These are phyloP conservation scores for Dothistroma septosporum DNA, from an alignment of 2,329 filamentous ascomycete genomes.

Conservation along the genomic window DNA sequence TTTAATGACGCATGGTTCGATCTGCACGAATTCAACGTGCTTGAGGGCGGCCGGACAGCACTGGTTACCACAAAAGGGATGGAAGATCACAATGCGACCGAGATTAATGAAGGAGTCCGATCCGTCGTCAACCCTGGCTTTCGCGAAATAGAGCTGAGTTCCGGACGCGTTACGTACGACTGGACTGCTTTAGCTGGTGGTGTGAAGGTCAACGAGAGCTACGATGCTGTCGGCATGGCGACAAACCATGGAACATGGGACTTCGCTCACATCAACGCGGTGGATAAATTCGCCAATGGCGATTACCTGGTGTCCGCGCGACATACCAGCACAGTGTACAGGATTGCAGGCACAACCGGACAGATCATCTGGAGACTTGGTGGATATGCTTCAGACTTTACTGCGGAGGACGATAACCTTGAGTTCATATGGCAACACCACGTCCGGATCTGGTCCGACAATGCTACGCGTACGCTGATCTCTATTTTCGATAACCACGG, in stretches of 20 bases:
- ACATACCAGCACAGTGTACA: slow-evolving; percentile 40
- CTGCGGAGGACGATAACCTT: slow-evolving; percentile 26
- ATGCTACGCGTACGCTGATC: slow-evolving; percentile 8
- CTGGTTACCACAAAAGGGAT: slow-evolving; percentile 3
- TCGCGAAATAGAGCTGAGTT: slow-evolving; percentile 39
- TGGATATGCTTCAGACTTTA: slow-evolving; percentile 42
- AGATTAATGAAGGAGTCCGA: slow-evolving; percentile 3
- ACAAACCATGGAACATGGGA: slow-evolving; percentile 28
- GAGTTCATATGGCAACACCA: slow-evolving; percentile 26
- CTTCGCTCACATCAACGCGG: slow-evolving; percentile 50
- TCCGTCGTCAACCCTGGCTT: slow-evolving; percentile 28
- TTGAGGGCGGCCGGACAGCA: slow-evolving; percentile 1
- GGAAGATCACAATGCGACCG: background rate
- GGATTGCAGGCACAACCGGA: slow-evolving; percentile 32
- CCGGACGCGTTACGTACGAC: slow-evolving; percentile 34
- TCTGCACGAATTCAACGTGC: slow-evolving; percentile 10
- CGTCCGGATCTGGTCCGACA: slow-evolving; percentile 5
- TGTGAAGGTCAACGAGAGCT: slow-evolving; percentile 21
- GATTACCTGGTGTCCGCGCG: slow-evolving; percentile 46
- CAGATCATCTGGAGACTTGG: slow-evolving; percentile 50
- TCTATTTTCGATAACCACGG: slow-evolving; percentile 43
- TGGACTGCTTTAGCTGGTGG: slow-evolving; percentile 36
- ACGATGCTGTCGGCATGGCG: slow-evolving; percentile 23
- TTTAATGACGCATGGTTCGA: slow-evolving; percentile 24
- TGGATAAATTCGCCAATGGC: slow-evolving; percentile 43